Conservation (phyloP, 1,139 yeast species). For the Pichia sp. region DNA sequence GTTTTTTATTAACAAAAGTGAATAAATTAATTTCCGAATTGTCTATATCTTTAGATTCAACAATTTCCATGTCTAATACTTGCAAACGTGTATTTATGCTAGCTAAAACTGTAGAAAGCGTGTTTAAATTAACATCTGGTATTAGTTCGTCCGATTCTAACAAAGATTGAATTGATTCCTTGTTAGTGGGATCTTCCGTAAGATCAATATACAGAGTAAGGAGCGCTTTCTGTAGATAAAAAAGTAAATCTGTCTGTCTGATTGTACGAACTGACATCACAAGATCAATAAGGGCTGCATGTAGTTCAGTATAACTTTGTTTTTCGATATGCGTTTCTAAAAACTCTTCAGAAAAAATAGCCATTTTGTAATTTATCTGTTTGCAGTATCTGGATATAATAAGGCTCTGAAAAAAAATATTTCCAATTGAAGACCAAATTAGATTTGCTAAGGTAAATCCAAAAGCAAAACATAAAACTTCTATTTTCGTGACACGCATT, state of each 20-base stretch:
- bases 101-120: constrained; percentile 10
- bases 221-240: constrained; percentile 16
- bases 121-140: constrained; percentile 1
- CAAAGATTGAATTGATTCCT: background rate
- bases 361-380: too few relatives aligned
- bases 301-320: constrained; percentile 22
- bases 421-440: too few relatives aligned
- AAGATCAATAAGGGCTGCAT: constrained; percentile 41
- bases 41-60: constrained; percentile 35
- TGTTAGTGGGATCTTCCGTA: background rate
- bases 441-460: too few relatives aligned
- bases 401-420: too few relatives aligned
- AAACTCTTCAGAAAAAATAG: background rate
- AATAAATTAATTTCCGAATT: constrained; percentile 28
- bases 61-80: constrained; percentile 42
- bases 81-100: constrained; percentile 30
- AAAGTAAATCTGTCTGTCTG: constrained; percentile 19
- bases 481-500: too few relatives aligned
- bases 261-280: constrained; percentile 34
- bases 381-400: too few relatives aligned
- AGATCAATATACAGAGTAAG: constrained; percentile 9
- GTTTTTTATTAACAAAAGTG: constrained; percentile 39
- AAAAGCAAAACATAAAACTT: too few relatives aligned
- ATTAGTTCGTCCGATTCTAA: constrained; percentile 8
- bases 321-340: background rate